Conservation (phyloP, 2,329 filamentous ascomycete species). For the Colletotrichum lini region DNA sequence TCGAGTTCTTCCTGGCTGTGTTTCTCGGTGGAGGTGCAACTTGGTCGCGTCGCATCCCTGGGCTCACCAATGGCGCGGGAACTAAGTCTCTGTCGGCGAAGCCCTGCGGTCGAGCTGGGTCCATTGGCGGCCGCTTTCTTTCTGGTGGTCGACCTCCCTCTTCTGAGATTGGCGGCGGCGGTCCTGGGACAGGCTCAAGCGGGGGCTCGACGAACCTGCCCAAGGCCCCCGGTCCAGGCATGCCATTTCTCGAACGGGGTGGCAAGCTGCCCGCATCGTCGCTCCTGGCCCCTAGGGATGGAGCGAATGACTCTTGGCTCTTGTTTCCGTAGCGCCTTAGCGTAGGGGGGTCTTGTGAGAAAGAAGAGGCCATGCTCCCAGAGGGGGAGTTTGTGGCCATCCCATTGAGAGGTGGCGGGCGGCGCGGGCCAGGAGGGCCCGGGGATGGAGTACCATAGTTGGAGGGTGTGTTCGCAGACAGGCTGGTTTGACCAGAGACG, state of each 20-base stretch:
- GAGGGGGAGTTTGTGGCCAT: constrained; percentile 58
- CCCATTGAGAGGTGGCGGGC: constrained; percentile 36
- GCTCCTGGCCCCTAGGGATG: constrained; percentile 62
- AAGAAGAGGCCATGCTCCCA: constrained; percentile 66
- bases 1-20: constrained; percentile 62
- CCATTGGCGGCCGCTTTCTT: constrained; percentile 77
- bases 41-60: constrained; percentile 60
- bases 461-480: constrained; percentile 43
- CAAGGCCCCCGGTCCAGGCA: constrained; percentile 56
- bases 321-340: constrained; percentile 67
- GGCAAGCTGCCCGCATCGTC: constrained; percentile 67
- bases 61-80: constrained; percentile 71
- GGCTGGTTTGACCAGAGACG: constrained; percentile 43
- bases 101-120: constrained; percentile 67
- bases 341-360: constrained; percentile 58
- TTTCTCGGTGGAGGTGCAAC: constrained; percentile 66
- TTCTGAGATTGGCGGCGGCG: constrained; percentile 46
- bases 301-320: constrained; percentile 71
- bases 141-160: constrained; percentile 68
- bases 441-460: constrained; percentile 54
- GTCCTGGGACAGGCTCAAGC: constrained; percentile 46
- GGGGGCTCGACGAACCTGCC: constrained; percentile 53
- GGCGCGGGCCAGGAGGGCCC: constrained; percentile 38
- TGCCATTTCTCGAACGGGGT: constrained; percentile 68
- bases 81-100: constrained; percentile 67